Evolutionary conservation across 2,329 filamentous ascomycete genomes (phyloP).

Genomic region (Penicillium sp.): DNA sequence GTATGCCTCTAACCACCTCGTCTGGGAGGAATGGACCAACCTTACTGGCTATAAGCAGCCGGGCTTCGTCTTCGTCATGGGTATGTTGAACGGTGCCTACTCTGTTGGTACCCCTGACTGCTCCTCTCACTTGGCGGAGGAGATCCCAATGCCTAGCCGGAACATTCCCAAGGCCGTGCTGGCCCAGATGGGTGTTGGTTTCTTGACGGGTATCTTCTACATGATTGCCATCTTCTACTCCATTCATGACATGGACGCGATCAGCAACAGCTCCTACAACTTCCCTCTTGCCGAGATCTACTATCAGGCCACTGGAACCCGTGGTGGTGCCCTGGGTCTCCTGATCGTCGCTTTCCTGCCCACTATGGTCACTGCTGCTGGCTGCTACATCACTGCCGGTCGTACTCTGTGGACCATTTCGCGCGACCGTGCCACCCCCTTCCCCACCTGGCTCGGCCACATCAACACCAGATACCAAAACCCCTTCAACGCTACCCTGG

Average conservation of each 20-base stretch:
- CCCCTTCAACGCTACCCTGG: constrained; percentile 59
- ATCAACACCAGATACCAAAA: constrained; percentile 57
- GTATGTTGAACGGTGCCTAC: constrained; percentile 68
- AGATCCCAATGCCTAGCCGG: constrained; percentile 52
- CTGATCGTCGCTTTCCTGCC: constrained; percentile 58
- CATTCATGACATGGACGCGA: constrained; percentile 40
- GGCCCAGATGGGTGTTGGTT: constrained; percentile 50
- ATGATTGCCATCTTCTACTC: constrained; percentile 53
- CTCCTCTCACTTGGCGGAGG: constrained; percentile 63
- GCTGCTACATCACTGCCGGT: constrained; percentile 60
- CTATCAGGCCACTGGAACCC: constrained; percentile 47
- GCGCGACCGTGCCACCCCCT: constrained; percentile 61
- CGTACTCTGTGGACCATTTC: constrained; percentile 60
- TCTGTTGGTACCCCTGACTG: constrained; percentile 66
- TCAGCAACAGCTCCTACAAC: constrained; percentile 29
- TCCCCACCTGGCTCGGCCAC: constrained; percentile 51
- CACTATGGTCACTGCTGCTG: constrained; percentile 53
- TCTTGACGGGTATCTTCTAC: constrained; percentile 48
- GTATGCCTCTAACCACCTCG: constrained; percentile 52
- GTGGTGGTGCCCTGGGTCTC: constrained; percentile 56
- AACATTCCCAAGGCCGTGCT: constrained; percentile 53
- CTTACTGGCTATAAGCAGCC: constrained; percentile 45
- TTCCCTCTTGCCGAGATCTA: constrained; percentile 52
- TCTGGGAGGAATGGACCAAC: constrained; percentile 57
- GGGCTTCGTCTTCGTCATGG: constrained; percentile 63